Evolutionary conservation across 169 alveolate species (phyloP).

Genomic region (Babesia divergens): DNA sequence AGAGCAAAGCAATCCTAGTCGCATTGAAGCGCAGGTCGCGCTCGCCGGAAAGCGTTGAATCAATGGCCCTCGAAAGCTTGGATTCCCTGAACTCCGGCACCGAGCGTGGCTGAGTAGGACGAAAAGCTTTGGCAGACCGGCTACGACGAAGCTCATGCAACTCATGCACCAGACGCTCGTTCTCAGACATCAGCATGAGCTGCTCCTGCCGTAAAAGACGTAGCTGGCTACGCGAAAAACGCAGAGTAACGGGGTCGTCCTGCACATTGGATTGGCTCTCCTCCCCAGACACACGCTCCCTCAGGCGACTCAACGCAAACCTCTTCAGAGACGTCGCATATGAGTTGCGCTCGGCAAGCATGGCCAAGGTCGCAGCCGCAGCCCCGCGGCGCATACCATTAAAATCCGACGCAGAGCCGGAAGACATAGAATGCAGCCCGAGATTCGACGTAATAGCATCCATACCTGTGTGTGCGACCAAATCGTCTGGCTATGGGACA

Average conservation of each 20-base stretch:
- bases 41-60: conserved; percentile 51
- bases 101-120: conserved; percentile 15
- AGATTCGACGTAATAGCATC: not conserved
- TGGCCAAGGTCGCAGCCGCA: conserved; percentile 67
- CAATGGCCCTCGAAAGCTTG: conserved; percentile 45
- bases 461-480: not conserved
- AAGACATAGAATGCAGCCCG: not conserved
- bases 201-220: conserved; percentile 77
- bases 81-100: conserved; percentile 50
- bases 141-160: conserved; percentile 62
- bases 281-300: conserved; percentile 64
- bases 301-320: conserved; percentile 58
- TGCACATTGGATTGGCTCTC: conserved; percentile 39
- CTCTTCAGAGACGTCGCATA: conserved; percentile 54
- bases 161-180: conserved; percentile 71
- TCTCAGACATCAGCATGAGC: conserved; percentile 74
- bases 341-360: conserved; percentile 62
- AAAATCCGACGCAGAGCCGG: conserved; percentile 19
- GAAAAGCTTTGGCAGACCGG: conserved; percentile 13
- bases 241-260: conserved; percentile 35
- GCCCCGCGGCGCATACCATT: conserved; percentile 66
- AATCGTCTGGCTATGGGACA: too few relatives aligned
- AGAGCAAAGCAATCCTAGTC: conserved; percentile 1
- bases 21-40: conserved; percentile 22
- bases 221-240: conserved; percentile 71